A percentile compares a stretch with the other conserved stretches of the same genome.
Conservation (phyloP, 148 eudicot genomes). For the Selenicereus undatus region DNA sequence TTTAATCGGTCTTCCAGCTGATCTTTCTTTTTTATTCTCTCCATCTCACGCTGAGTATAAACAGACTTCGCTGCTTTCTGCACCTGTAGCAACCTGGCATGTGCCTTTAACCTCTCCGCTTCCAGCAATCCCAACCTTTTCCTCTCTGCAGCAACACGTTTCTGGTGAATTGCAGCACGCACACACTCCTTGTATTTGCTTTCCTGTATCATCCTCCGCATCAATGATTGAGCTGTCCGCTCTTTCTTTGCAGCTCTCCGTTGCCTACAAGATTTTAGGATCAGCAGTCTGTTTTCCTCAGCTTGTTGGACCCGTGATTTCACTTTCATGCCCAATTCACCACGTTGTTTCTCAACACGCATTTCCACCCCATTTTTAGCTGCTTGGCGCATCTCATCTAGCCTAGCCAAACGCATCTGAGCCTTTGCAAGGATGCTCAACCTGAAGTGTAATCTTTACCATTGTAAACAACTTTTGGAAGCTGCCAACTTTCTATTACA, state of each 20-base stretch:
- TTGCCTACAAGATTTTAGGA: constrained; percentile 68
- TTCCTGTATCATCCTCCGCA: constrained; percentile 63
- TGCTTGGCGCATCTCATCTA: constrained; percentile 88
- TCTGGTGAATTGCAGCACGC: constrained; percentile 75
- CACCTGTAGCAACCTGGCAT: constrained; percentile 69
- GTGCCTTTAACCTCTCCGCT: constrained; percentile 81
- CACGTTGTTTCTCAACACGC: constrained; percentile 69
- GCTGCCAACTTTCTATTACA: background rate
- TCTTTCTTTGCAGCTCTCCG: constrained; percentile 71
- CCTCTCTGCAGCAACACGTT: constrained; percentile 91
- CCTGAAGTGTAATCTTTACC: constrained; percentile 32
- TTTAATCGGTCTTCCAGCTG: constrained; percentile 71
- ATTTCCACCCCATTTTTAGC: constrained; percentile 74
- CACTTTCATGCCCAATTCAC: constrained; percentile 75
- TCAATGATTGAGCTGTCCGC: constrained; percentile 73
- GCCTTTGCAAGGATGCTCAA: constrained; percentile 74
- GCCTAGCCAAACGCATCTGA: constrained; percentile 84
- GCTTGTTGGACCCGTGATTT: constrained; percentile 83
- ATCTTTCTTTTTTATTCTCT: constrained; percentile 67
- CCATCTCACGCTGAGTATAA: constrained; percentile 63
- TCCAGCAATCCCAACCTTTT: constrained; percentile 76
- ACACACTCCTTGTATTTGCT: constrained; percentile 89
- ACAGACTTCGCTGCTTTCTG: constrained; percentile 67
- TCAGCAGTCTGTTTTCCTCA: constrained; percentile 81
- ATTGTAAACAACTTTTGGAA: background rate